These are phyloP conservation scores for Extremus antarcticus DNA, from an alignment of 495 filamentous ascomycete species.

Conservation along the genomic window DNA sequence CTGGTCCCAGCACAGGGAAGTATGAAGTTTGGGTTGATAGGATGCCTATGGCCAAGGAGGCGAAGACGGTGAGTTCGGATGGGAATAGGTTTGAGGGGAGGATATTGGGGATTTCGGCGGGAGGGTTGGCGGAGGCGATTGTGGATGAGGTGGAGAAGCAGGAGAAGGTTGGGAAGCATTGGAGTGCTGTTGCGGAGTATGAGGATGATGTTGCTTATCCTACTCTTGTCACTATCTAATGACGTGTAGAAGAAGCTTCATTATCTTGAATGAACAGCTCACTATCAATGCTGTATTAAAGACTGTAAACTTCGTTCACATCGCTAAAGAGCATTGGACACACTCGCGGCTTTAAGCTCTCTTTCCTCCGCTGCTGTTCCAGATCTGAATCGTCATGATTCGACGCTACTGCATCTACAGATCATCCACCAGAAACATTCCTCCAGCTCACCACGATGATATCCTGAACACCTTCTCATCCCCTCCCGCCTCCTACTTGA, in stretches of 20 bases:
- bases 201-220: neutral
- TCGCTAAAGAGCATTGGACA: too few species aligned
- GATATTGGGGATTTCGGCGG: constrained; percentile 21
- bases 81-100: constrained; percentile 21
- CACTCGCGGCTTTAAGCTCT: too few species aligned
- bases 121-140: constrained; percentile 26
- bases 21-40: constrained; percentile 23
- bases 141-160: constrained; percentile 24
- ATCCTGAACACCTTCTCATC: too few species aligned
- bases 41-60: constrained; percentile 17
- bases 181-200: constrained; percentile 23
- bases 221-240: neutral
- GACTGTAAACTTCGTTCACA: too few species aligned
- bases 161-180: constrained; percentile 23
- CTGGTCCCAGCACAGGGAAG: constrained; percentile 22
- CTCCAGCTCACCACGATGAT: too few species aligned
- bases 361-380: too few species aligned
- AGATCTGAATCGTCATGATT: too few species aligned
- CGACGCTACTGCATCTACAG: too few species aligned
- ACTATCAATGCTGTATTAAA: too few species aligned
- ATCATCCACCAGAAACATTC: too few species aligned
- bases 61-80: constrained; percentile 6
- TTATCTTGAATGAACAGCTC: too few species aligned
- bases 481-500: neutral
- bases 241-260: neutral